phyloP scores from a whole-genome alignment of 2,329 filamentous ascomycete species.

The Tolypocladium album region DNA sequence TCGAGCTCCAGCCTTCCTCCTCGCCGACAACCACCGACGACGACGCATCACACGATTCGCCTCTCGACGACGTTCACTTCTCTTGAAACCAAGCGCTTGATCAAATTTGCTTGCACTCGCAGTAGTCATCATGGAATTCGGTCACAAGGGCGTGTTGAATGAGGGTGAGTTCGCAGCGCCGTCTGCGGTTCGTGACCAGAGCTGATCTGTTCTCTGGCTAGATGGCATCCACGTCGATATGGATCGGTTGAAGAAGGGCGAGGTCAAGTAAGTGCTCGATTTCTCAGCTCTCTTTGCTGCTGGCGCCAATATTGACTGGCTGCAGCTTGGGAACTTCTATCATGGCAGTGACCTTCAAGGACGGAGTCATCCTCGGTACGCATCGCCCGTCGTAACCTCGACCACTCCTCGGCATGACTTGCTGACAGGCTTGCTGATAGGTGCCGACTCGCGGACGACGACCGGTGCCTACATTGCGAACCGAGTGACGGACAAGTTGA shows the following conservation, averaged over 20 bases:
- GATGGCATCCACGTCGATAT: slow-evolving; percentile 99
- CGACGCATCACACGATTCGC: slow-evolving; percentile 9
- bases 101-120: neutral
- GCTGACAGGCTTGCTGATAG: slow-evolving; percentile 25
- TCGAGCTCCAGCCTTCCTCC: slow-evolving; percentile 26
- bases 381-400: neutral
- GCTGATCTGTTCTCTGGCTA: slow-evolving; percentile 26
- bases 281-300: neutral
- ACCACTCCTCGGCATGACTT: neutral
- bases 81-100: neutral
- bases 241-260: slow-evolving; percentile 96
- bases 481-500: slow-evolving; percentile 98
- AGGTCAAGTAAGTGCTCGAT: slow-evolving; percentile 72
- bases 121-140: slow-evolving; percentile 47
- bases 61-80: neutral
- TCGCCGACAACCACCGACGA: slow-evolving; percentile 11
- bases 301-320: slow-evolving; percentile 17
- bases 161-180: slow-evolving; percentile 38
- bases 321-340: slow-evolving; percentile 90
- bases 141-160: slow-evolving; percentile 49
- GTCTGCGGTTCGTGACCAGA: neutral
- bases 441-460: slow-evolving; percentile 93
- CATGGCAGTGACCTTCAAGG: slow-evolving; percentile 99
- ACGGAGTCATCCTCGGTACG: slow-evolving; percentile 84
- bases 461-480: slow-evolving; percentile 98